Conservation (phyloP, 306 rosid genomes). For the Castanopsis chinensis region DNA sequence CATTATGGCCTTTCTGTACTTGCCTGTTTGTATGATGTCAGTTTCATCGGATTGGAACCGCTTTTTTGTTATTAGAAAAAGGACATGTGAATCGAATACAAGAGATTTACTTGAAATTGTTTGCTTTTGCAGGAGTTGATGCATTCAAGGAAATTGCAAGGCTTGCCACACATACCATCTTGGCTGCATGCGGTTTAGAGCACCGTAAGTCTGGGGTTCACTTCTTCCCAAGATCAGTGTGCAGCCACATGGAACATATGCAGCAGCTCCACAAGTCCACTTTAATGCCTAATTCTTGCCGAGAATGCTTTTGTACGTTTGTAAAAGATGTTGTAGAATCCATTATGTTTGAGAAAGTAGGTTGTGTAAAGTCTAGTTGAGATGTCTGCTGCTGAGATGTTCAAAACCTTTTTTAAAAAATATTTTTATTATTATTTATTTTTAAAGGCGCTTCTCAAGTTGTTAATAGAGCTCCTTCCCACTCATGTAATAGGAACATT, state of each 20-base stretch:
- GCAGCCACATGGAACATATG: conserved; percentile 41
- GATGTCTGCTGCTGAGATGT: conserved; percentile 3
- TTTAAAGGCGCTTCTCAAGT: background rate
- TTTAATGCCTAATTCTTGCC: conserved; percentile 57
- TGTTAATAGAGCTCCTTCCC: too few relatives aligned
- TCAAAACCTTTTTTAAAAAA: background rate
- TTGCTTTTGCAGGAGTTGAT: conserved; percentile 41
- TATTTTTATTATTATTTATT: background rate
- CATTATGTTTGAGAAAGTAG: conserved; percentile 35
- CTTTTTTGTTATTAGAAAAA: background rate
- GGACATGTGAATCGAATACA: background rate
- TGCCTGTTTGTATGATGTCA: too few relatives aligned
- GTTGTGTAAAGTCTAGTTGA: conserved; percentile 17
- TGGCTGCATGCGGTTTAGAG: conserved; percentile 60
- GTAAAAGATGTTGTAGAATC: conserved; percentile 54
- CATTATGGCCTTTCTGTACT: too few relatives aligned
- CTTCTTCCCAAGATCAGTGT: conserved; percentile 31
- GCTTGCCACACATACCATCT: conserved; percentile 63
- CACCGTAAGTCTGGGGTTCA: conserved; percentile 22
- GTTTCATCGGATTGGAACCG: too few relatives aligned
- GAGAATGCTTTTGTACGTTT: conserved; percentile 50
- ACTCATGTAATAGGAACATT: background rate
- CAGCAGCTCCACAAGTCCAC: conserved; percentile 33
- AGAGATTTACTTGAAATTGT: conserved; percentile 14
- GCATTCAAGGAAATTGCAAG: conserved; percentile 63